These are phyloP conservation scores for Suillus hirtellus DNA, from an alignment of 768 basidiomycete genomes.

Conservation along the genomic window DNA sequence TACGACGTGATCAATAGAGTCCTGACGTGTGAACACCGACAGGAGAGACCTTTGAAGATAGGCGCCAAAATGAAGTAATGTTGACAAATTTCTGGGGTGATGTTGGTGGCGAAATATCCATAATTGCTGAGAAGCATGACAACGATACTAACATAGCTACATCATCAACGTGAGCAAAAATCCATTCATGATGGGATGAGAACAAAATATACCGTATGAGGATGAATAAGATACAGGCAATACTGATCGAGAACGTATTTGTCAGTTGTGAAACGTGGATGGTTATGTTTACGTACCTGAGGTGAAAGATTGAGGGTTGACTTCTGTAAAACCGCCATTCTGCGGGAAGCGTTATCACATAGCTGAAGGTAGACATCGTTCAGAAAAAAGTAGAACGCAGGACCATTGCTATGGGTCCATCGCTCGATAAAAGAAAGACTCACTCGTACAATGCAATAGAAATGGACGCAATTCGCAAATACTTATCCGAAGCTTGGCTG, in stretches of 20 bases:
- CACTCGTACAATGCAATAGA: constrained; percentile 42
- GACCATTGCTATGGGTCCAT: background rate
- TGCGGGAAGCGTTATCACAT: constrained; percentile 34
- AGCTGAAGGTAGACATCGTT: constrained; percentile 19
- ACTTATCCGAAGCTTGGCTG: constrained; percentile 25
- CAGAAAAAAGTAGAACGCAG: background rate
- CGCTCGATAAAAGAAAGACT: constrained; percentile 13
- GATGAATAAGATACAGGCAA: constrained; percentile 34
- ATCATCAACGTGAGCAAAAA: background rate
- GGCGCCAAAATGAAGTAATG: constrained; percentile 54
- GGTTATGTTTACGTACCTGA: constrained; percentile 23
- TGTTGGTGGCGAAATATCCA: constrained; percentile 55
- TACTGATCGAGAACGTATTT: constrained; percentile 14
- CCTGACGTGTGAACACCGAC: background rate
- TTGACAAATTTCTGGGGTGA: constrained; percentile 47
- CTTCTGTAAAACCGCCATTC: constrained; percentile 36
- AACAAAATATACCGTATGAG: constrained; percentile 30
- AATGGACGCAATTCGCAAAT: constrained; percentile 38
- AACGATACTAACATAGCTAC: constrained; percentile 42
- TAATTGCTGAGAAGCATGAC: constrained; percentile 53
- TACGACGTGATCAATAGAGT: constrained; percentile 27
- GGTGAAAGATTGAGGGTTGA: constrained; percentile 25
- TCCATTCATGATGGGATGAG: background rate
- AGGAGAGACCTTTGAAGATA: constrained; percentile 55
- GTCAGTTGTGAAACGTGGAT: background rate